Conservation (phyloP, 257 asterid genomes). For the Solanum chiquidenum region DNA sequence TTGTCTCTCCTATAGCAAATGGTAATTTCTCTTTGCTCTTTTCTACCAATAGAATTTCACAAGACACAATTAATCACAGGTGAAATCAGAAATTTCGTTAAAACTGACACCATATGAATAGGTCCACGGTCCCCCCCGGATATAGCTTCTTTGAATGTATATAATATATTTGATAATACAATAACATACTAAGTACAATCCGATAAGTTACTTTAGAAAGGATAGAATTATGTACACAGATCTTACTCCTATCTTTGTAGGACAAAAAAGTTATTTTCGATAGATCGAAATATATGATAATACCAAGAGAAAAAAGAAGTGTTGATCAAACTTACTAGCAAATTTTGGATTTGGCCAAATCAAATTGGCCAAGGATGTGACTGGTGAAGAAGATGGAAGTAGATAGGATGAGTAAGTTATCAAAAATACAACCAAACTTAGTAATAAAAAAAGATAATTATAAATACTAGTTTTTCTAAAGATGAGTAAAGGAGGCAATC, state of each 20-base stretch:
- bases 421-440: constrained; percentile 43
- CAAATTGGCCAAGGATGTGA: constrained; percentile 26
- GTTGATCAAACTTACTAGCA: constrained; percentile 5
- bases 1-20: constrained; percentile 18
- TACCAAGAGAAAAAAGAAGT: background rate
- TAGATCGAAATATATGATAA: background rate
- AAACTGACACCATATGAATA: background rate
- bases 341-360: constrained; percentile 1
- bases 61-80: background rate
- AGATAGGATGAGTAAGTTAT: constrained; percentile 6
- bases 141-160: background rate
- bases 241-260: background rate
- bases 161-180: background rate
- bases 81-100: no score
- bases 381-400: constrained; percentile 33
- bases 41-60: background rate
- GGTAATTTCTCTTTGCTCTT: constrained; percentile 15
- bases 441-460: constrained; percentile 23
- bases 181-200: background rate
- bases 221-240: background rate
- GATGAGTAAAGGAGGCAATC: constrained; percentile 9
- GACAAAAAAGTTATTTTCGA: no score
- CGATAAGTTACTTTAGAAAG: background rate
- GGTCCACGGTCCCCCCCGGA: fast-evolving
- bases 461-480: constrained; percentile 34